Percentiles rank a stretch among this genome's conserved stretches.
Conservation (phyloP, 2,329 filamentous ascomycete species). For the Colletotrichum destructivum region DNA sequence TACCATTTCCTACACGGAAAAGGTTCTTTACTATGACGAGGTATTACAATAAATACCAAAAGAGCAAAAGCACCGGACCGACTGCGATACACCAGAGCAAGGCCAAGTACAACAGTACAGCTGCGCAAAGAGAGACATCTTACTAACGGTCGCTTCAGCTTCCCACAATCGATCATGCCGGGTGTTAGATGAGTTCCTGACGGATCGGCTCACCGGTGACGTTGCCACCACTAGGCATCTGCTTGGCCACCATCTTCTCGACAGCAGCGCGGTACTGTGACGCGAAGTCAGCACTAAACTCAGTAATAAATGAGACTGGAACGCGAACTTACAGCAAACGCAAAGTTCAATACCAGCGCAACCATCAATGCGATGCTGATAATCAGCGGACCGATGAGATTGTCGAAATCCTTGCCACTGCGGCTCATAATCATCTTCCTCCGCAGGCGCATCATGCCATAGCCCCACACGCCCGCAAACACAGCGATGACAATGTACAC, state of each 20-base stretch:
- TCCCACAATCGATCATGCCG: background rate
- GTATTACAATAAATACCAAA: background rate
- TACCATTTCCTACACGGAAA: background rate
- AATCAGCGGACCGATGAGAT: conserved; percentile 85
- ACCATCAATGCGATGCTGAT: conserved; percentile 84
- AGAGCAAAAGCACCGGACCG: background rate
- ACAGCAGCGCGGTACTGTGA: conserved; percentile 39
- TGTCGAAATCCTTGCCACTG: conserved; percentile 95
- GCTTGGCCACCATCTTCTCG: conserved; percentile 25
- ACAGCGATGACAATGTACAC: conserved; percentile 86
- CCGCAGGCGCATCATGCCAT: conserved; percentile 83
- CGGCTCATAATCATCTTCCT: conserved; percentile 85
- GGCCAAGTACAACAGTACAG: background rate
- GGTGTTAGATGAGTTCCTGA: conserved; percentile 50
- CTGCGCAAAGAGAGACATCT: conserved; percentile 1
- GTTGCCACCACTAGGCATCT: conserved; percentile 3
- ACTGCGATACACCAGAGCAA: background rate
- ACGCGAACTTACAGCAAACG: conserved; percentile 77
- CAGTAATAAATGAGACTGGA: too few relatives aligned
- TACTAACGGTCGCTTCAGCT: background rate
- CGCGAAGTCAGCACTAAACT: background rate
- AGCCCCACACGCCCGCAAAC: conserved; percentile 91
- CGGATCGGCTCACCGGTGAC: conserved; percentile 36
- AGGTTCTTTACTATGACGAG: background rate
- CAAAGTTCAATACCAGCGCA: conserved; percentile 89